A percentile compares a stretch with the other conserved stretches of the same genome.
Evolutionary conservation across 1,139 yeast genomes (phyloP).

Genomic region (Suhomyces chickasaworum): DNA sequence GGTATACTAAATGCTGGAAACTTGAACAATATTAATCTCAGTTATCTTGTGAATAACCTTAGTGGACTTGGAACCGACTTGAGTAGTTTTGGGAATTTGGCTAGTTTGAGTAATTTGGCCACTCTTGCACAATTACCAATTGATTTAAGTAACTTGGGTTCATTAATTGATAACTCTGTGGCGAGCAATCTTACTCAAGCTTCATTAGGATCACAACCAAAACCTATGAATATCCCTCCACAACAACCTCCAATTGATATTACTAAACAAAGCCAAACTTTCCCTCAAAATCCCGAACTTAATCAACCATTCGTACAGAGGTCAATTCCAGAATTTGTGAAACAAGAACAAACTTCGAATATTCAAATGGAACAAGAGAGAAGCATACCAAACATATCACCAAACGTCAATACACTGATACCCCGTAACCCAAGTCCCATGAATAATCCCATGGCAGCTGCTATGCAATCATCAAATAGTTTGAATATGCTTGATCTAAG

Average conservation of each 20-base stretch:
- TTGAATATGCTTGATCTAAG: conserved; percentile 77
- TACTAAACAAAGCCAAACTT: neutral
- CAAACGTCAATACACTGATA: conserved; percentile 26
- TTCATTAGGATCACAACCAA: conserved; percentile 1
- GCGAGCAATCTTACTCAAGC: conserved; percentile 10
- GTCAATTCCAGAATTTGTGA: conserved; percentile 1
- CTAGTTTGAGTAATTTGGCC: conserved; percentile 45
- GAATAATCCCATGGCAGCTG: conserved; percentile 21
- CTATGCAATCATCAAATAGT: conserved; percentile 20
- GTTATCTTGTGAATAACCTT: conserved; percentile 48
- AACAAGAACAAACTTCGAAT: neutral
- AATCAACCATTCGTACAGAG: conserved; percentile 9
- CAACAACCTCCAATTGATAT: conserved; percentile 3
- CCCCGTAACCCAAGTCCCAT: conserved; percentile 15
- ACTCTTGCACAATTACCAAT: conserved; percentile 49
- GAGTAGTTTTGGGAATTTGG: conserved; percentile 40
- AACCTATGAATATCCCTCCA: neutral
- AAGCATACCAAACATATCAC: conserved; percentile 30
- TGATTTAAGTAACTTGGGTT: conserved; percentile 41
- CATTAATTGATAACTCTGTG: conserved; percentile 25
- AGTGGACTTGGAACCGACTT: conserved; percentile 40
- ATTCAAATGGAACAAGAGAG: neutral
- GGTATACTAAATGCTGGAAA: conserved; percentile 45
- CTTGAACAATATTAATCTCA: conserved; percentile 45
- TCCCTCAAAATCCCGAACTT: neutral